Conservation (phyloP, 2,329 filamentous ascomycete species). For the Phoma sp. region DNA sequence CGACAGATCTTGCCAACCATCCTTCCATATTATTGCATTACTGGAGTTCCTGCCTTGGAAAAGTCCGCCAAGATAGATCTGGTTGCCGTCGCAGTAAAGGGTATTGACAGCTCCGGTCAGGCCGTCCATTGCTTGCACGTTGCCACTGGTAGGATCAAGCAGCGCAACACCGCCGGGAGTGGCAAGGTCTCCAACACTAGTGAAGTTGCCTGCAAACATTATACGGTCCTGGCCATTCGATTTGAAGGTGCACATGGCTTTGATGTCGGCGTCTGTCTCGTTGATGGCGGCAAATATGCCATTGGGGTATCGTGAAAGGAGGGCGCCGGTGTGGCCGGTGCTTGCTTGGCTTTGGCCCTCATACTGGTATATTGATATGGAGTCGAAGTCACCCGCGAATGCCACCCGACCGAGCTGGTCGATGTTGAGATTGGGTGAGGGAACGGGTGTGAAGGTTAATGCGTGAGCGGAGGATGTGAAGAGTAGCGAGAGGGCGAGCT, state of each 20-base stretch:
- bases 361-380: conserved; percentile 88
- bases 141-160: conserved; percentile 75
- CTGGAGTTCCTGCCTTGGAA: conserved; percentile 83
- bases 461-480: conserved; percentile 41
- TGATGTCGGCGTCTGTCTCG: conserved; percentile 82
- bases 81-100: conserved; percentile 82
- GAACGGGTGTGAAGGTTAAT: conserved; percentile 65
- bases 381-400: conserved; percentile 87
- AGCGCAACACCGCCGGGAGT: conserved; percentile 80
- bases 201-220: conserved; percentile 94
- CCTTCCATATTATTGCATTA: conserved; percentile 86
- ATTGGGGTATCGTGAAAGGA: conserved; percentile 84
- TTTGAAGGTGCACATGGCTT: conserved; percentile 84
- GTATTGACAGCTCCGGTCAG: conserved; percentile 83
- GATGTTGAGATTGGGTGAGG: conserved; percentile 78
- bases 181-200: conserved; percentile 78
- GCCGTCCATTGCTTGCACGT: conserved; percentile 78
- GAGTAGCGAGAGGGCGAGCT: conserved; percentile 46
- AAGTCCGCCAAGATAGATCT: conserved; percentile 90
- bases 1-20: conserved; percentile 77
- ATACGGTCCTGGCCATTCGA: conserved; percentile 75
- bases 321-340: conserved; percentile 75
- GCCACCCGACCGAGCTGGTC: conserved; percentile 81
- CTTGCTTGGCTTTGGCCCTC: conserved; percentile 76
- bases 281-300: conserved; percentile 79